Conservation (phyloP, 2,329 filamentous ascomycete genomes). For the Didymella sp. region DNA sequence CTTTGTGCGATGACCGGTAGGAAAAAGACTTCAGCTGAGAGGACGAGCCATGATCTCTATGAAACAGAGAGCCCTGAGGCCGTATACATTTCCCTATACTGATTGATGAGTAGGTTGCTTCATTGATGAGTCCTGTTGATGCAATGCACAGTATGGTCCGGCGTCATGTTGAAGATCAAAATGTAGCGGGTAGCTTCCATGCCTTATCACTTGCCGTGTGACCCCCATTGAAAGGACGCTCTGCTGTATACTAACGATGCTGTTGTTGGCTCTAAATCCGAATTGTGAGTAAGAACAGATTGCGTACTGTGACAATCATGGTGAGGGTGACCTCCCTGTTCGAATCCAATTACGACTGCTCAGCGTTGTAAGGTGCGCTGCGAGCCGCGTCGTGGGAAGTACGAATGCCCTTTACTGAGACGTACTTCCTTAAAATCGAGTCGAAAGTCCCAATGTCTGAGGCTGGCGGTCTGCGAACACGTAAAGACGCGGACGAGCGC, state of each 20-base stretch:
- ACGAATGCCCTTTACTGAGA: not conserved
- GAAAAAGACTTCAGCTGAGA: not conserved
- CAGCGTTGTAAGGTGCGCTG: not conserved
- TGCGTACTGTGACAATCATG: not conserved
- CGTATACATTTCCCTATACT: not conserved
- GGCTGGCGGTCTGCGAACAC: not conserved
- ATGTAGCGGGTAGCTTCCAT: not conserved
- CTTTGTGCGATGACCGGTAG: not conserved
- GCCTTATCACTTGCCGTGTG: not conserved
- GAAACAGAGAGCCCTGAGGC: not conserved
- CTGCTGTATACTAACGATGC: not conserved
- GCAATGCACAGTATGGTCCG: not conserved
- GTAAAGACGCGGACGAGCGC: not conserved
- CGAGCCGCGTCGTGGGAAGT: not conserved
- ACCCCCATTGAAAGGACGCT: not conserved
- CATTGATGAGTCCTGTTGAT: not conserved
- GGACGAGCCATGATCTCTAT: not conserved
- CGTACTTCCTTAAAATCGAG: not conserved
- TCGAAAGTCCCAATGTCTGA: too few species aligned
- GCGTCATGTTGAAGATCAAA: not conserved
- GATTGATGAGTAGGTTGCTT: not conserved
- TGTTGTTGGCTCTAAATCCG: not conserved
- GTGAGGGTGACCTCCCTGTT: not conserved
- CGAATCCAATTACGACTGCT: not conserved
- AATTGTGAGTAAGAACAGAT: not conserved